These are phyloP conservation scores for Cylindrotheca closterium DNA, from an alignment of 108 stramenopile species.

Conservation along the genomic window DNA sequence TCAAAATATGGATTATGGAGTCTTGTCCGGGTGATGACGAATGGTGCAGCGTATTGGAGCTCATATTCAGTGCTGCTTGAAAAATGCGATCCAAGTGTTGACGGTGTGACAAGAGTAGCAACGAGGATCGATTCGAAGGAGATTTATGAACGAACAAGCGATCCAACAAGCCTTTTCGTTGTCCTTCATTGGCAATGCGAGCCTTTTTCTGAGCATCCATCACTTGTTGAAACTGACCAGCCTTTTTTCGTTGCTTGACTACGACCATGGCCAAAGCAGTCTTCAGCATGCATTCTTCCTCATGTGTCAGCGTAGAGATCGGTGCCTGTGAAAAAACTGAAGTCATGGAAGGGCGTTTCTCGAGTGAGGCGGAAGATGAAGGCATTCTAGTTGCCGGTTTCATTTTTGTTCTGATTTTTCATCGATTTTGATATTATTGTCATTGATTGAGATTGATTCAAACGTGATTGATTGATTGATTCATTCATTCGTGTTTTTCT, in stretches of 20 bases:
- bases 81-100: conserved; percentile 24
- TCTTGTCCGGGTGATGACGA: too few species aligned
- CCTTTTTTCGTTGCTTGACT: conserved; percentile 10
- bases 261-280: conserved; percentile 42
- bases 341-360: too few species aligned
- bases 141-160: conserved; percentile 3
- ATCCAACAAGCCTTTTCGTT: conserved; percentile 1
- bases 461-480: too few species aligned
- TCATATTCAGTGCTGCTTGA: conserved; percentile 18
- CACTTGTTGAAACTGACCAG: neutral
- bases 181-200: neutral
- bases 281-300: conserved; percentile 35
- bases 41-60: too few species aligned
- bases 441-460: too few species aligned
- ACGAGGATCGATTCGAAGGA: conserved; percentile 3
- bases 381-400: too few species aligned
- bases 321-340: neutral
- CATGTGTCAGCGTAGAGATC: conserved; percentile 19
- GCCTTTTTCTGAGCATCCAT: neutral
- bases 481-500: too few species aligned
- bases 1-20: too few species aligned
- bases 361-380: too few species aligned
- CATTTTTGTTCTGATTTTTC: too few species aligned
- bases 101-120: neutral
- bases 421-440: too few species aligned